Percentiles rank a stretch among this genome's conserved stretches.
These are phyloP conservation scores for Salicornia ramosissima DNA, from an alignment of 148 eudicot species.

Conservation along the genomic window DNA sequence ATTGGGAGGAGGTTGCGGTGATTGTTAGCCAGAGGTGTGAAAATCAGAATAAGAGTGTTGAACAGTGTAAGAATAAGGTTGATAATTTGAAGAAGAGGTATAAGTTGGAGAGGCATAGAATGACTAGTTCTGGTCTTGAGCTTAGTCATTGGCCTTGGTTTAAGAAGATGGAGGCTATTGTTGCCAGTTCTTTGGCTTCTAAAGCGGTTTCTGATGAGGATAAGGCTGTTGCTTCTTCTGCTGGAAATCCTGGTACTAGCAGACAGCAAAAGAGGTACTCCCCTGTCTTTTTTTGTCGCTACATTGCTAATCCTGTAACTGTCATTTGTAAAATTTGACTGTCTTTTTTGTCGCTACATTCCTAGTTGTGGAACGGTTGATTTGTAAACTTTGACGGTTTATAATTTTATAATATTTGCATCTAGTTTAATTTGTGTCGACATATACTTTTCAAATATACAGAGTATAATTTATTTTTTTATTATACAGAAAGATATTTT, in stretches of 20 bases:
- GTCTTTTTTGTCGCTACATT: too few species aligned
- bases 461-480: too few species aligned
- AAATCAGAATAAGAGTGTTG: conserved; percentile 82
- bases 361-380: too few species aligned
- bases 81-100: conserved; percentile 97
- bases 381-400: too few species aligned
- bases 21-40: conserved; percentile 80
- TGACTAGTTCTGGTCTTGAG: conserved; percentile 47
- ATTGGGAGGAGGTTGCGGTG: conserved; percentile 96
- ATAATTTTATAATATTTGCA: too few species aligned
- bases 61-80: conserved; percentile 97
- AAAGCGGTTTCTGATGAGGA: conserved; percentile 66
- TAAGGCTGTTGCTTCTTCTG: conserved; percentile 28
- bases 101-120: conserved; percentile 86
- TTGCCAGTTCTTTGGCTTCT: conserved; percentile 46
- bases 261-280: conserved; percentile 71
- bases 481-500: too few species aligned
- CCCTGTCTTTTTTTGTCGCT: not conserved
- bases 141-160: conserved; percentile 96
- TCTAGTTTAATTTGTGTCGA: too few species aligned
- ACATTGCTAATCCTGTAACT: too few species aligned
- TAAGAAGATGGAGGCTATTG: conserved; percentile 82
- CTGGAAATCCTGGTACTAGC: conserved; percentile 33
- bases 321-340: too few species aligned
- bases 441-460: too few species aligned